Conservation (phyloP, 1,284 basidiomycete species). For the Marasmius tenuissimus region DNA sequence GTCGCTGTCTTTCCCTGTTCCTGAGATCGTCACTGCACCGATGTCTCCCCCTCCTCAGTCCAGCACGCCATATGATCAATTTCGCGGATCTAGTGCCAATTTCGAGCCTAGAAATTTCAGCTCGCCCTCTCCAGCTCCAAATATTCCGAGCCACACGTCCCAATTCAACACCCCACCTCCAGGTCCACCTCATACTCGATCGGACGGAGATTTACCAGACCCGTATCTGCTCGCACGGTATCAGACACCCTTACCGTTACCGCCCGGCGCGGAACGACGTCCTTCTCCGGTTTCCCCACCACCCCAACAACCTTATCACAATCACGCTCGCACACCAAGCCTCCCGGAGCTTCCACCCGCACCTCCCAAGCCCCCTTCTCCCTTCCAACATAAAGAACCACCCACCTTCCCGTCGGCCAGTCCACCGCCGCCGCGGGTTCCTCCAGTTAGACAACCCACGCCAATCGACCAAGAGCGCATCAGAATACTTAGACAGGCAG, state of each 20-base stretch:
- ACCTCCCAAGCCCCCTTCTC: background rate
- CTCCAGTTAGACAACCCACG: conserved; percentile 8
- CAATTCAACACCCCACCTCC: conserved; percentile 1
- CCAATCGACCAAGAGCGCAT: conserved; percentile 16
- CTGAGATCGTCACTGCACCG: conserved; percentile 16
- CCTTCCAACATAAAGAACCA: background rate
- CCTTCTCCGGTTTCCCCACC: conserved; percentile 4
- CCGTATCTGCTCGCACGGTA: conserved; percentile 46
- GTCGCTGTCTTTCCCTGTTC: conserved; percentile 28
- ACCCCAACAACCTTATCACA: conserved; percentile 6
- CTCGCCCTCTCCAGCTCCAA: background rate
- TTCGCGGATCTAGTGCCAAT: conserved; percentile 5
- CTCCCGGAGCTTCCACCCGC: conserved; percentile 8
- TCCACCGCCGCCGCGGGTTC: background rate
- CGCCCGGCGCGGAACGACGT: conserved; percentile 27
- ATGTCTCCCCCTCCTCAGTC: conserved; percentile 11
- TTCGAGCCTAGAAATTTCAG: background rate
- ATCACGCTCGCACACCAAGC: conserved; percentile 6
- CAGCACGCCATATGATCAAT: conserved; percentile 15
- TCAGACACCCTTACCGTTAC: conserved; percentile 50
- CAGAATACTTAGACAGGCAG: conserved; percentile 24
- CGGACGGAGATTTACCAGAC: conserved; percentile 33
- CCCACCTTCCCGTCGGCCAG: conserved; percentile 6
- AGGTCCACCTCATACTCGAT: conserved; percentile 6
- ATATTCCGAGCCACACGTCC: background rate